Evolutionary conservation across 2,329 filamentous ascomycete species (phyloP), one percentile per base, ranked within the genome.

Genomic region (Scytalidium lignicola): DNA sequence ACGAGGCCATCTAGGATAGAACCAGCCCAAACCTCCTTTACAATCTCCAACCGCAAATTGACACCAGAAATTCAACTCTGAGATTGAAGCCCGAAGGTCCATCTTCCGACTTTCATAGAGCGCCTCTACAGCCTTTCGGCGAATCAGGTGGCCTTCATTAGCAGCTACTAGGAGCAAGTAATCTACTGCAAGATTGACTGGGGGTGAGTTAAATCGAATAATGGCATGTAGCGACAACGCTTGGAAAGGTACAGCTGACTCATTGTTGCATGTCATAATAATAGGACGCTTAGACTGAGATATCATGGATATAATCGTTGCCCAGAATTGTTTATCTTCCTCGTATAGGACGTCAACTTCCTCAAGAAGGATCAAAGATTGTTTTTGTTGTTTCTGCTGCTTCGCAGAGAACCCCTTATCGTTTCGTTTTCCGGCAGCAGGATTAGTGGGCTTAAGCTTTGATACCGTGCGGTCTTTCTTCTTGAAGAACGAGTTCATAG

Each of bases 261-360:
- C 92, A 55, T 96, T 83, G 58, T 91, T 97, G 72, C 95, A 99
- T 0, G 93, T 99, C 71, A 99, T 86, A 60, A 99, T 78, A 54
- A 99, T 90, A 0, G 93, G 93, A 26, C 93, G 81, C 67, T 90
- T 96, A 0, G 93, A 96, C 58, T 90, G 86, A 9, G 75, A 44
- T 50, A 96, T 89, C 51, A 99, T 77, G 18, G 79, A 78, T 41
- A 88, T 74, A 3, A 97, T 79, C 0, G 89, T 93, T 1, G 78
- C 70, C 93, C 93, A 99, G 62, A 99, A 99, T 54, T 92, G 86
- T 66, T 90, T 92, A 65, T 99, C 93, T 64, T 97, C 92, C 47
- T 96, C 91, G 64, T 93, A 99, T 1, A 99, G 75, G 15, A 97
- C 72, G 62, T 99, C 95, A 0, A 90, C 90, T 67, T 99, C 93